A percentile compares a stretch with the other conserved stretches of the same genome.
These are phyloP conservation scores for Trichoderma sp. DNA, from an alignment of 2,329 filamentous ascomycete species.

Conservation along the genomic window DNA sequence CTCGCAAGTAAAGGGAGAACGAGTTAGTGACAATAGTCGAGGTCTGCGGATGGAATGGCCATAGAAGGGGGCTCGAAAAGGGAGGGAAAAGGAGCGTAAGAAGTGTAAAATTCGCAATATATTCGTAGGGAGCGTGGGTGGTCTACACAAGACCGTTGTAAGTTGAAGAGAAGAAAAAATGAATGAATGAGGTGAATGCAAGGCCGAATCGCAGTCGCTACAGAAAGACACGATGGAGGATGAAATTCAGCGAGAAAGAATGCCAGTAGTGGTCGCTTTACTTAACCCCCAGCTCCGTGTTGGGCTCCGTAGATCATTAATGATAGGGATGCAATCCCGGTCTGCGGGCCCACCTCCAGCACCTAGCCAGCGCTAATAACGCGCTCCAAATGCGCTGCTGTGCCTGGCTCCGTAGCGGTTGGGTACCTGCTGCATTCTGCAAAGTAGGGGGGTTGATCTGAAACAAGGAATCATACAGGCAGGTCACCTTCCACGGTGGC, in stretches of 20 bases:
- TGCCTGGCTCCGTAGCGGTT: slow-evolving; percentile 3
- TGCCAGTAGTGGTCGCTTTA: background rate
- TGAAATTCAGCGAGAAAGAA: background rate
- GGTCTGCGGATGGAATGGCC: slow-evolving; percentile 11
- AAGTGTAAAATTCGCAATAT: background rate
- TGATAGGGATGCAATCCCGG: slow-evolving; percentile 15
- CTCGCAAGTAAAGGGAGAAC: slow-evolving; percentile 6
- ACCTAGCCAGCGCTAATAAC: slow-evolving; percentile 12
- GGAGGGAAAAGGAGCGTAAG: slow-evolving; percentile 3
- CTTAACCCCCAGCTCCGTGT: background rate
- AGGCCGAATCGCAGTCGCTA: background rate
- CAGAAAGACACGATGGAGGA: slow-evolving; percentile 11
- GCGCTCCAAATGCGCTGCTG: slow-evolving; percentile 3
- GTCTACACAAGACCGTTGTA: background rate
- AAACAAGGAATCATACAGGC: background rate
- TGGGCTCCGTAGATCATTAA: slow-evolving; percentile 7
- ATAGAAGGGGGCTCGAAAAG: slow-evolving; percentile 13
- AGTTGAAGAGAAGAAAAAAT: background rate
- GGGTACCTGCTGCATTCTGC: slow-evolving; percentile 14
- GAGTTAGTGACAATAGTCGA: background rate
- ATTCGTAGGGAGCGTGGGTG: slow-evolving; percentile 12
- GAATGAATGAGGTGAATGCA: background rate
- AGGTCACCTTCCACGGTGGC: background rate
- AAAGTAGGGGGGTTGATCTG: slow-evolving; percentile 14
- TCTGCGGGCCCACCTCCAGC: slow-evolving; percentile 9